Base-by-base conservation (phyloP, 1,139 yeast species). In the Scheffersomyces stambukii region DNA sequence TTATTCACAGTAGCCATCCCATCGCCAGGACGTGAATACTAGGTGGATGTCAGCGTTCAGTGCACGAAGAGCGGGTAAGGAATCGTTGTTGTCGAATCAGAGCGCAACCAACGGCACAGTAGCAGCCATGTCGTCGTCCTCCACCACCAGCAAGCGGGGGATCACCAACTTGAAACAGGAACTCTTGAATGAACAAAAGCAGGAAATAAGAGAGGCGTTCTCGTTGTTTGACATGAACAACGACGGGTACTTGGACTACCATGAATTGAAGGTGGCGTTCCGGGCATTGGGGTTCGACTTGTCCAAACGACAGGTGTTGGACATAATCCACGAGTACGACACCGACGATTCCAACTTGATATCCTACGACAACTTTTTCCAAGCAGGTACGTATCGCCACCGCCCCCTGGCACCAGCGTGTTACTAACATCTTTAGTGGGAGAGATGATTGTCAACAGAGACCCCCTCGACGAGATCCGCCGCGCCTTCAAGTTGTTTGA, bases 161-260 rank as follows among this genome's bases (percentile, higher is more conserved):
- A 31, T 26, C 16, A 25, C 12, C 18, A 27, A 27, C 40, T 48
- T 75, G 42, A 75, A 75, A 44, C 64, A 64, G 25, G 95, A 86
- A 45, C 65, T 89, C 31, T 66, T 88, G 29, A 89, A 85, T 31
- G 97, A 89, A 47, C 96, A 91, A 53, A 81, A 81, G 43, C 93
- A 83, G 46, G 97, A 91, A 51, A 88, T 91, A 42, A 68, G 89
- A 39, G 97, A 91, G 52, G 98, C 97, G 42, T 93, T 93, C 52
- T 76, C 83, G 29, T 66, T 91, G 24, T 93, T 93, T 54, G 98
- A 91, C 49, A 81, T 86, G 80, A 86, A 91, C 52, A 80, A 78
- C 34, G 98, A 91, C 53, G 95, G 96, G 9, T 74, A 71, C 39
- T 66, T 93, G 37, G 97, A 91, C 50, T 91, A 83, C 51, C 98